Conservation (phyloP, 116 monocot species). For the Dioscorea cayenensis region DNA sequence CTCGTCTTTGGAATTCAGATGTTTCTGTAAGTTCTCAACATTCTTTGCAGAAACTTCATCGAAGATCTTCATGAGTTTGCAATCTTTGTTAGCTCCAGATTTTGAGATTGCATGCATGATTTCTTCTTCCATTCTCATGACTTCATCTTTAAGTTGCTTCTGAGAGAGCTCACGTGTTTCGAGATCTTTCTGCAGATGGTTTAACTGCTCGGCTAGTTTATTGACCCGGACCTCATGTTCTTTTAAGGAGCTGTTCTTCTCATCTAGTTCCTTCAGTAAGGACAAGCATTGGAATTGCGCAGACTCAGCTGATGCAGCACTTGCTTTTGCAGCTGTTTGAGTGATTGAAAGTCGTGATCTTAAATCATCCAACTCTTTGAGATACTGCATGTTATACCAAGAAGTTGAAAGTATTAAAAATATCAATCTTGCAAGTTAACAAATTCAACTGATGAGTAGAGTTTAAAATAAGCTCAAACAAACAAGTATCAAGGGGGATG, state of each 20-base stretch:
- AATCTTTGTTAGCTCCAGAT: conserved; percentile 53
- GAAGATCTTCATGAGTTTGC: conserved; percentile 49
- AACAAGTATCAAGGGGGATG: too few species aligned
- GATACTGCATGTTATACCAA: conserved; percentile 29
- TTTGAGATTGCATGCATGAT: conserved; percentile 58
- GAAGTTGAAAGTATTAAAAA: background rate
- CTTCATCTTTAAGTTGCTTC: conserved; percentile 70
- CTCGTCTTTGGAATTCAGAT: conserved; percentile 59
- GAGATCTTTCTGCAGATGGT: conserved; percentile 71
- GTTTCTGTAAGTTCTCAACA: conserved; percentile 58
- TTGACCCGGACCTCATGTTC: conserved; percentile 66
- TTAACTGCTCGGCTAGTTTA: conserved; percentile 60
- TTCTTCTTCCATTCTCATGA: conserved; percentile 69
- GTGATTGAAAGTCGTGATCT: conserved; percentile 64
- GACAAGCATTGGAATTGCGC: conserved; percentile 60
- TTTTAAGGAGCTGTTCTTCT: conserved; percentile 59
- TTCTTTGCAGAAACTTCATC: conserved; percentile 73
- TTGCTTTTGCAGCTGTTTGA: conserved; percentile 70
- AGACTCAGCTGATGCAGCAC: conserved; percentile 71
- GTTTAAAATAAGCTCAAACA: too few species aligned
- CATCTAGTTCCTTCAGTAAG: conserved; percentile 68
- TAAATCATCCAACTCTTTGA: conserved; percentile 65
- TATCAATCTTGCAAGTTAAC: too few species aligned
- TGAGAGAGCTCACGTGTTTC: conserved; percentile 75
- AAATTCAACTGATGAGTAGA: too few species aligned